Percentiles rank a stretch among this genome's conserved stretches.
phyloP scores from a whole-genome alignment of 2,329 filamentous ascomycete genomes.

The Sporothrix variecibatus region DNA sequence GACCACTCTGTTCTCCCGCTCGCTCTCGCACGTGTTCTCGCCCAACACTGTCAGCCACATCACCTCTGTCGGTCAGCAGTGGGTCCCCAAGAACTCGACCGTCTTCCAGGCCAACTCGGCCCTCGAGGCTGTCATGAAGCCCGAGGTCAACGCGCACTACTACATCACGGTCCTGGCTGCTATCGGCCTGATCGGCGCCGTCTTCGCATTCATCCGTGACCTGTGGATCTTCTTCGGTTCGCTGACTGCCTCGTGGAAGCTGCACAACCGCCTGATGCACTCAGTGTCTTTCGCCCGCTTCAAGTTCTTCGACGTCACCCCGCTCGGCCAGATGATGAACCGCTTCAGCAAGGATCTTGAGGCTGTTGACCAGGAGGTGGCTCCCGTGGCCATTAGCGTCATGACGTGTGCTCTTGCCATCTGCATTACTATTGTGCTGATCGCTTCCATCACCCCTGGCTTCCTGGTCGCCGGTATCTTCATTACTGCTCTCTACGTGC shows the following conservation, averaged over 20 bases:
- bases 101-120: conserved; percentile 41
- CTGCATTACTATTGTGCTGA: conserved; percentile 82
- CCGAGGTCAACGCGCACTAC: conserved; percentile 76
- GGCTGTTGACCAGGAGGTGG: conserved; percentile 92
- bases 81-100: conserved; percentile 39
- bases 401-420: conserved; percentile 67
- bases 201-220: conserved; percentile 81
- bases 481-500: conserved; percentile 79
- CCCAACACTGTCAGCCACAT: conserved; percentile 14
- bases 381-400: conserved; percentile 80
- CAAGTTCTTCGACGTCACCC: conserved; percentile 96
- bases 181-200: conserved; percentile 74
- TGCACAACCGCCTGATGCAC: conserved; percentile 77
- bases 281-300: conserved; percentile 87
- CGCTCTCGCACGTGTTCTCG: conserved; percentile 25
- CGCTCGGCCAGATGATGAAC: conserved; percentile 95
- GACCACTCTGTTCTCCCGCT: conserved; percentile 21
- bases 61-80: conserved; percentile 21
- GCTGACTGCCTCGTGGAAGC: conserved; percentile 78
- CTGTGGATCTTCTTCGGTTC: conserved; percentile 91
- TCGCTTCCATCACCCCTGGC: conserved; percentile 83
- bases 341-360: conserved; percentile 98
- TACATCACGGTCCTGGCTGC: conserved; percentile 82
- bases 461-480: conserved; percentile 86
- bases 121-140: conserved; percentile 29